Percentiles rank a stretch among this genome's conserved stretches.
Conservation (phyloP, 2,329 filamentous ascomycete species). For the Fusarium nanum region DNA sequence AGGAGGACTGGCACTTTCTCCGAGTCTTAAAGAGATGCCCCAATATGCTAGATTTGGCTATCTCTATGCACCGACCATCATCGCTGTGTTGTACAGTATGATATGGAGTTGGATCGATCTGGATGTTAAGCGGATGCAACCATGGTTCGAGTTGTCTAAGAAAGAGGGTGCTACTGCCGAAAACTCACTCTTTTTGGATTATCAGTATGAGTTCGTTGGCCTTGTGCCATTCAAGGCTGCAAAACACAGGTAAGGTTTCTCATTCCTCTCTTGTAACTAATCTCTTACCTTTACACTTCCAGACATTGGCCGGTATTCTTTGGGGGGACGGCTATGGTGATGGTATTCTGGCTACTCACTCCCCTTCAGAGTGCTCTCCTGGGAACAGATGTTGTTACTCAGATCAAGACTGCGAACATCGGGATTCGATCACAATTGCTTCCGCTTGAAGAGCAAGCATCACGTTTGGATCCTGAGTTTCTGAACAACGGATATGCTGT, state of each 20-base stretch:
- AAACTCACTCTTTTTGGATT: conserved; percentile 64
- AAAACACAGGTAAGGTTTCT: conserved; percentile 14
- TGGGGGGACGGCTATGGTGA: conserved; percentile 59
- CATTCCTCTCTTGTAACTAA: no score
- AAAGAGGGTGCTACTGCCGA: conserved; percentile 55
- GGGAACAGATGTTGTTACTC: conserved; percentile 50
- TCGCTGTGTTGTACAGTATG: conserved; percentile 67
- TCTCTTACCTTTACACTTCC: no score
- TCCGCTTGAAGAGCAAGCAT: conserved; percentile 39
- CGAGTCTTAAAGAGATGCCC: conserved; percentile 50
- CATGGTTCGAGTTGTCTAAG: conserved; percentile 68
- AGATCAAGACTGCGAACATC: conserved; percentile 10
- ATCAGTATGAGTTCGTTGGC: conserved; percentile 58
- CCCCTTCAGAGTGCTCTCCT: conserved; percentile 68
- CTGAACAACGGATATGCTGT: conserved; percentile 60
- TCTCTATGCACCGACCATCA: conserved; percentile 64
- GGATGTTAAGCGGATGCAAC: conserved; percentile 68
- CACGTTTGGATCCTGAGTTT: conserved; percentile 50
- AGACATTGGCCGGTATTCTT: conserved; percentile 65
- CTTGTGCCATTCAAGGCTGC: conserved; percentile 49
- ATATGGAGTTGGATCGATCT: conserved; percentile 71
- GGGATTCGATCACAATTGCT: conserved; percentile 25
- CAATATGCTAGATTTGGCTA: conserved; percentile 54
- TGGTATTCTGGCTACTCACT: conserved; percentile 66
- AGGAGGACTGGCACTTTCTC: conserved; percentile 54